Evolutionary conservation across 352 stramenopile species (phyloP), one percentile per base, ranked within the genome.

Genomic region (Phytophthora constricta): DNA sequence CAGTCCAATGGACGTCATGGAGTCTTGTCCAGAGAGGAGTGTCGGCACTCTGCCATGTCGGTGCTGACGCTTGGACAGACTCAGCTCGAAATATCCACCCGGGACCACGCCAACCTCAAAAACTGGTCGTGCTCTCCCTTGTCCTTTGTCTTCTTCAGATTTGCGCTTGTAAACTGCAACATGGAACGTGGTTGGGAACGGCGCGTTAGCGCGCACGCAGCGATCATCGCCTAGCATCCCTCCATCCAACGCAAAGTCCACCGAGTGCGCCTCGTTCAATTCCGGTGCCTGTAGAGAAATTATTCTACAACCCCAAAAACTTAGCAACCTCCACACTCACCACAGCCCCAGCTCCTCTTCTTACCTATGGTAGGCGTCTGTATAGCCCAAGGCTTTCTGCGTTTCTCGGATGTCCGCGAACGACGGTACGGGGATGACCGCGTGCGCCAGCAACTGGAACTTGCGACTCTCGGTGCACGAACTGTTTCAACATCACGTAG

Each of bases 31-130:
- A n/a, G 48, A 47, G 3, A 64, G 14, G 17, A 50, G n/a, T n/a
- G n/a, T 49, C 7, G 57, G 53, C 47, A 22, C 19, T 3, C 49
- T 53, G n/a, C 4, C 28, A 57, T 71, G 65, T 43, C 53, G 61
- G 39, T 76, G 65, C 16, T 68, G 56, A n/a, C 71, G 68, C 19
- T 66, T 68, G 0, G 58, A 58, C 20, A 95, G 79, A 14, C 75
- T 82, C 49, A 93, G 77, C 61, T 95, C 87, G 59, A 92, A 95
- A 54, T 95, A 95, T 14, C 76, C 84, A 52, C 86, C 84, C 4
- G 70, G 61, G 14, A 80, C 65, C 10, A 93, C 62, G 13, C 86
- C 84, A 8, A 95, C 64, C 11, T 79, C 51, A 60, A 80, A 91
- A 20, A 62, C 48, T 5, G 63, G 47, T 31, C 33, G 54, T 25